A percentile compares a stretch with the other conserved stretches of the same genome.
phyloP scores from a whole-genome alignment of 1,139 yeast species.

The Nakaseomyces delphensis region DNA sequence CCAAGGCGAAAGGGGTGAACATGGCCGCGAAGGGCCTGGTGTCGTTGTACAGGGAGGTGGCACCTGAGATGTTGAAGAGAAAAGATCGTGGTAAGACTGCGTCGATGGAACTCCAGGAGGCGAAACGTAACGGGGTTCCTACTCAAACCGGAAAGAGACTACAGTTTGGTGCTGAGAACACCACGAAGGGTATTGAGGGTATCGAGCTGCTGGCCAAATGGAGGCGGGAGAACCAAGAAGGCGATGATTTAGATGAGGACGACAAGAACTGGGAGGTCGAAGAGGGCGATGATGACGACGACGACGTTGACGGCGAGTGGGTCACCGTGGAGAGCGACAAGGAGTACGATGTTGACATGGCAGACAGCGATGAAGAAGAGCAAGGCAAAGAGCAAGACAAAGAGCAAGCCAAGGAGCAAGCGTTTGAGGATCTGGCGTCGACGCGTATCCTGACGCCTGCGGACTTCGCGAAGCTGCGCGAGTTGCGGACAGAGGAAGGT shows the following conservation, averaged over 20 bases:
- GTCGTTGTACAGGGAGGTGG: conserved; percentile 79
- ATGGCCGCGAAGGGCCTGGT: conserved; percentile 92
- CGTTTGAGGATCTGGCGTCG: conserved; percentile 57
- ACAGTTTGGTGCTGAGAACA: conserved; percentile 66
- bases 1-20: conserved; percentile 86
- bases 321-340: conserved; percentile 47
- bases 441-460: conserved; percentile 88
- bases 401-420: conserved; percentile 33
- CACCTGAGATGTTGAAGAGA: conserved; percentile 86
- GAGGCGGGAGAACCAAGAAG: conserved; percentile 44
- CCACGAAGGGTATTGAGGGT: conserved; percentile 72
- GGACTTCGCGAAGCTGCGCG: conserved; percentile 90
- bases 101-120: conserved; percentile 63
- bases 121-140: conserved; percentile 39
- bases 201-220: conserved; percentile 82
- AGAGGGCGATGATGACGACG: conserved; percentile 40
- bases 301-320: conserved; percentile 44
- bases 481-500: conserved; percentile 76
- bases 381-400: conserved; percentile 15
- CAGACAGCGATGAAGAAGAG: conserved; percentile 39
- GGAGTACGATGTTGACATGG: conserved; percentile 41
- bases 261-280: conserved; percentile 51
- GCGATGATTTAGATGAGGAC: conserved; percentile 50
- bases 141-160: conserved; percentile 35
- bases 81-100: conserved; percentile 93